Evolutionary conservation across 495 filamentous ascomycete genomes (phyloP).

Genomic region (Penicillium canescens): DNA sequence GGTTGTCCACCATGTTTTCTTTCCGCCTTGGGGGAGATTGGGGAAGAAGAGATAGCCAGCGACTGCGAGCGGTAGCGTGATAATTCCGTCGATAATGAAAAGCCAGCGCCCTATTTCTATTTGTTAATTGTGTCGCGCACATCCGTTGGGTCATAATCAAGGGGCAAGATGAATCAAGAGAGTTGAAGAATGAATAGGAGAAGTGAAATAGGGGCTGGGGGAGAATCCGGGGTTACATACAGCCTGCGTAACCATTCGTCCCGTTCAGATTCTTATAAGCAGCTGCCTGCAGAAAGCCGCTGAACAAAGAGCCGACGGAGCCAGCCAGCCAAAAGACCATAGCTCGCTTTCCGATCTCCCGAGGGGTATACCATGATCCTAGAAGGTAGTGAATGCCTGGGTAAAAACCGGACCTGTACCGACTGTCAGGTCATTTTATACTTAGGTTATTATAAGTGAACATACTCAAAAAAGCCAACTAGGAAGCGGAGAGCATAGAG

Average conservation of each 20-base stretch:
- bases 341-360: slow-evolving; percentile 51
- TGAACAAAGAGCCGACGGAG: slow-evolving; percentile 49
- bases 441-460: background rate
- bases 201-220: no score
- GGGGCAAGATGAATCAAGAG: background rate
- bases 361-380: slow-evolving; percentile 45
- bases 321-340: slow-evolving; percentile 55
- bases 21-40: slow-evolving; percentile 23
- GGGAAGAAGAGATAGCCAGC: slow-evolving; percentile 57
- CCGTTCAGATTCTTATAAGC: slow-evolving; percentile 49
- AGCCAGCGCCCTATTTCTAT: slow-evolving; percentile 24
- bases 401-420: slow-evolving; percentile 33
- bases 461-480: slow-evolving; percentile 41
- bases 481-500: slow-evolving; percentile 56
- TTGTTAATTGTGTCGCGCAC: background rate
- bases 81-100: slow-evolving; percentile 40
- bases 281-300: slow-evolving; percentile 54
- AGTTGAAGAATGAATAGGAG: background rate
- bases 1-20: slow-evolving; percentile 28
- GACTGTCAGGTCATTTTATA: background rate
- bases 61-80: slow-evolving; percentile 43
- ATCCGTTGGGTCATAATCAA: no score
- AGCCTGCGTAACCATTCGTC: slow-evolving; percentile 38
- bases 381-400: slow-evolving; percentile 37
- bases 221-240: slow-evolving; percentile 6